Base-by-base conservation (phyloP, 768 basidiomycete genomes). In the Calocybe cyanea region DNA sequence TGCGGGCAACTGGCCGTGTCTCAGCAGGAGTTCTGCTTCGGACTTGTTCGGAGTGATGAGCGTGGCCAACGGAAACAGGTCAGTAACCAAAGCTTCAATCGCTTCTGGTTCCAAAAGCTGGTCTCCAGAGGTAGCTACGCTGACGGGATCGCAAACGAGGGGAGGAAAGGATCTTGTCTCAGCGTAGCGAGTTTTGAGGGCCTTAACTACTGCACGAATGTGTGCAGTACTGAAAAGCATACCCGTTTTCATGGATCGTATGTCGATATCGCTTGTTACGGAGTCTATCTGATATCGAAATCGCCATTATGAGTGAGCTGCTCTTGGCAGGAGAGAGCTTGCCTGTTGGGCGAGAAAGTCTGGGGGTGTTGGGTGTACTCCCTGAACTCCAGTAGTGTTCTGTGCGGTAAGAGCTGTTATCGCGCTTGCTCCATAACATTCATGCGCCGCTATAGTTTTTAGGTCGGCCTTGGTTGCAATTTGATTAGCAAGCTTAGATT, bases 381-480 rank as follows among this genome's bases (percentile, higher is more conserved):
- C 85, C 49, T 89, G 81, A 0, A 96, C 92, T 2, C 89, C 92
- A 3, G 63, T 73, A 0, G 92, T 94, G 63, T 95, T 96, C 61
- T 96, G 93, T 0, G 92, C 87, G 0, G 89, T 92, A 37, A 95
- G 61, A 0, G 90, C 93, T 1, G 94, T 94, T 43, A 94, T 66
- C 7, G 81, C 90, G 49, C 82, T 87, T 13, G 85, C 72, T 10
- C 90, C 92, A 56, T 90, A 94, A 57, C 87, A 87, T 21, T 72
- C 75, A 20, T 84, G 76, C 0, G 88, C 83, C 3, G 87, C 81
- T 53, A 92, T 86, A 0, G 91, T 85, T 63, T 87, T 92, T 23
- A 95, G 69, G 62, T 95, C 93, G 7, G 90, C 92, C 85, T 92
- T n/a, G n/a, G n/a, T n/a, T n/a, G n/a, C n/a, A n/a, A n/a, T n/a